Conservation (phyloP, 2,329 filamentous ascomycete species). For the Herpotrichia juniperi region DNA sequence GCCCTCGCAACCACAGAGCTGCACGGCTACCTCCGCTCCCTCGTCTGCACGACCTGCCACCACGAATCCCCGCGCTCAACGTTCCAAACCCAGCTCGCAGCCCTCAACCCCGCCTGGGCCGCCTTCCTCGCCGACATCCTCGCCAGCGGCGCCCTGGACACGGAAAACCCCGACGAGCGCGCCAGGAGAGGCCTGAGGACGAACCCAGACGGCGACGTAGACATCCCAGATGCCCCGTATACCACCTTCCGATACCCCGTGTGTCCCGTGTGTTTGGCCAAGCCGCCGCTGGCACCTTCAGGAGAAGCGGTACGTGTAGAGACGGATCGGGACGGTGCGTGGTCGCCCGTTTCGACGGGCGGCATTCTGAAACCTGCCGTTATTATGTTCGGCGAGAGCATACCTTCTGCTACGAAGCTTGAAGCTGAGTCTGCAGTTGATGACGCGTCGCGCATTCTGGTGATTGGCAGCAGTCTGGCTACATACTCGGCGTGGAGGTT, state of each 20-base stretch:
- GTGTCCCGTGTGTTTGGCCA: conserved; percentile 77
- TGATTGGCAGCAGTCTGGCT: conserved; percentile 88
- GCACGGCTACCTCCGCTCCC: conserved; percentile 85
- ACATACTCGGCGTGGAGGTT: conserved; percentile 95
- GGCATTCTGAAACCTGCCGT: conserved; percentile 92
- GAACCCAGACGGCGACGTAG: conserved; percentile 94
- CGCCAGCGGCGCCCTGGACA: conserved; percentile 75
- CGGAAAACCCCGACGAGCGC: conserved; percentile 75
- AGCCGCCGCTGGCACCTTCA: conserved; percentile 61
- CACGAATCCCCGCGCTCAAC: conserved; percentile 71
- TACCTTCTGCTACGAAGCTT: conserved; percentile 70
- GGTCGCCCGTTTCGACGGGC: conserved; percentile 67
- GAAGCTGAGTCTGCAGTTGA: conserved; percentile 83
- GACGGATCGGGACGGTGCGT: conserved; percentile 81
- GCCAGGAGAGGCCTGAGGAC: conserved; percentile 73
- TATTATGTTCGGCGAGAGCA: conserved; percentile 95
- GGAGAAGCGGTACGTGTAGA: conserved; percentile 60
- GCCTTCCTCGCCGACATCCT: conserved; percentile 75
- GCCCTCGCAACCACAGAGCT: conserved; percentile 78
- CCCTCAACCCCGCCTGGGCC: conserved; percentile 86
- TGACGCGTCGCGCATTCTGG: conserved; percentile 70
- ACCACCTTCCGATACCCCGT: conserved; percentile 89
- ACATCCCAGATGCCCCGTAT: conserved; percentile 85
- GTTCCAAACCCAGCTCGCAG: conserved; percentile 78
- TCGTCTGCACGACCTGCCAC: conserved; percentile 80